Base-by-base conservation (phyloP, 768 basidiomycete species). In the Phylloporus arenicola region DNA sequence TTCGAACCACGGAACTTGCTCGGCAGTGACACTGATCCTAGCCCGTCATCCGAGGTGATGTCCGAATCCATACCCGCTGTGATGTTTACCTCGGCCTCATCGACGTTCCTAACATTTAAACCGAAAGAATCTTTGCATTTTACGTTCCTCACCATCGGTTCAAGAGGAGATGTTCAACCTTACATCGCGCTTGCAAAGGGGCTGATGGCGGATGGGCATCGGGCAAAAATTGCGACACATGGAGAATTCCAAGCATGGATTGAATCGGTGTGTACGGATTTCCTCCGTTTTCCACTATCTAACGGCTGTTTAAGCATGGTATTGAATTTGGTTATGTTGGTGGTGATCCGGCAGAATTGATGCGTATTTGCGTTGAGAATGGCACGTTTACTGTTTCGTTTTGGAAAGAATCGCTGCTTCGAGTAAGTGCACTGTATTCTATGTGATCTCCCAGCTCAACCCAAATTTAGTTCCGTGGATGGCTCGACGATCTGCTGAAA, bases 301-400 rank as follows among this genome's bases (percentile, higher is more conserved):
- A 50, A 52, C 13, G 29, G 10, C 49, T 35, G 45, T 52, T 11
- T 31, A 55, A 96, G 92, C 79, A 98, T 64, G 92, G 92, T n/a
- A 96, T 99, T 60, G 93, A 93, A 62, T 97, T 88, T 65, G 87
- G 87, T 11, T 86, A 80, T 56, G 93, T 98, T 38, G 95, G 96
- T 11, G 95, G 95, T 24, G 96, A 98, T 68, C 95, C 95, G 10
- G 94, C 96, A 1, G 95, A 98, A 68, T 73, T 99, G 37, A 94
- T 98, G 93, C 81, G 90, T 46, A 92, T 99, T 56, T 98, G 94
- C 66, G 86, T 98, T 30, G 95, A 97, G 69, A 97, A 99, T 68
- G 96, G 96, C 54, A 96, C 86, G 50, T 99, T 97, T 64, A 96
- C 95, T 0, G 86, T 98, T 33, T 83, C 92, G 0, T 98, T 98